phyloP scores from a whole-genome alignment of 257 asterid species.

The Primulina huaijiensis region DNA sequence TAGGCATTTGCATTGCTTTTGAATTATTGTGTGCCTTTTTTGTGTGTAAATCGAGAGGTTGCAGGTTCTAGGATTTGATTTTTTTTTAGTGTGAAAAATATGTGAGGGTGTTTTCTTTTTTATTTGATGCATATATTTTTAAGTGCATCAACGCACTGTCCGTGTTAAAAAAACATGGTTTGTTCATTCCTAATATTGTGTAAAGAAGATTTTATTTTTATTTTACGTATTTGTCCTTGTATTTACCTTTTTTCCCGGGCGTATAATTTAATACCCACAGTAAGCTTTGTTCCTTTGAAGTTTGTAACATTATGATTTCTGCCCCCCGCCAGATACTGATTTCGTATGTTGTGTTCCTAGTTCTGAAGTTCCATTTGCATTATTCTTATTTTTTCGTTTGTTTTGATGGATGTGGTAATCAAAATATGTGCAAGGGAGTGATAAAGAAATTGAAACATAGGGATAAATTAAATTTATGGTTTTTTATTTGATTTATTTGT shows the following conservation, averaged over 20 bases:
- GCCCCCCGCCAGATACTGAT: background rate
- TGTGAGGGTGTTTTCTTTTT: constrained; percentile 21
- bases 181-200: constrained; percentile 9
- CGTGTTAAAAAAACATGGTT: constrained; percentile 14
- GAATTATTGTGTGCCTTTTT: constrained; percentile 37
- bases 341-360: background rate
- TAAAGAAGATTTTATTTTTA: background rate
- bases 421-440: no score
- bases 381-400: no score
- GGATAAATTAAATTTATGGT: no score
- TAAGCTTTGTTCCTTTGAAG: background rate
- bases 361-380: background rate
- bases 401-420: background rate
- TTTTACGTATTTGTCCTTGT: background rate
- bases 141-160: constrained; percentile 6
- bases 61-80: constrained; percentile 23
- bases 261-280: background rate
- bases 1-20: constrained; percentile 39
- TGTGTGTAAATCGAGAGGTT: constrained; percentile 38
- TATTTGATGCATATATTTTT: background rate
- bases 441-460: no score
- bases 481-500: no score
- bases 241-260: background rate
- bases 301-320: background rate
- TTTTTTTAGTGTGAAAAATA: constrained; percentile 29